Evolutionary conservation across 257 asterid species (phyloP).

Genomic region (Plectranthus barbatus): DNA sequence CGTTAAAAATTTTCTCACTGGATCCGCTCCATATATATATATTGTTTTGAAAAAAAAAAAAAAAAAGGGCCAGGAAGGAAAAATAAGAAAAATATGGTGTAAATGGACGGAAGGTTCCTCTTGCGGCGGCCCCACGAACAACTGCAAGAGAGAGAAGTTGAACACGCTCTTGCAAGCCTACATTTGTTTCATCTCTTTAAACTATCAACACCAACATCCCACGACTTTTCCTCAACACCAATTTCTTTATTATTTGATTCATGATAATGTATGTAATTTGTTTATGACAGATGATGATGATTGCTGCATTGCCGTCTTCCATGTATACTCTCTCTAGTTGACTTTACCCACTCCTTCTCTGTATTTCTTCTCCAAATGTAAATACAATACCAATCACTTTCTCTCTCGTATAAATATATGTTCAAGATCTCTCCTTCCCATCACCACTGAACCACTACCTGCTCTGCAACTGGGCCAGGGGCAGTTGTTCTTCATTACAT

Average conservation of each 20-base stretch:
- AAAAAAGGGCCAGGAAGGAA: too few species aligned
- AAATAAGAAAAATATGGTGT: too few species aligned
- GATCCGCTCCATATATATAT: too few species aligned
- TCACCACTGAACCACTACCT: neutral
- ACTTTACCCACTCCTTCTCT: slow-evolving; percentile 2
- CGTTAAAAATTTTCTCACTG: too few species aligned
- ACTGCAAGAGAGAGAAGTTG: neutral
- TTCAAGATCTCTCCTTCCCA: neutral
- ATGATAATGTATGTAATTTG: neutral
- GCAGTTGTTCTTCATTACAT: neutral
- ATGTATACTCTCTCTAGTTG: slow-evolving; percentile 9
- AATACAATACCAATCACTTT: neutral
- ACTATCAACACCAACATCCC: neutral
- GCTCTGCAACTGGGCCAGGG: neutral
- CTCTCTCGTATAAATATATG: neutral
- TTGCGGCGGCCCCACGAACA: neutral
- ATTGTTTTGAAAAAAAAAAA: too few species aligned
- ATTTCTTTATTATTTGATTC: neutral
- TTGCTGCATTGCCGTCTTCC: neutral
- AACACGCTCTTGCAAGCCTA: neutral
- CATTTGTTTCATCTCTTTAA: neutral
- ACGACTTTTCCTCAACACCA: neutral
- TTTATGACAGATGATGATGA: neutral
- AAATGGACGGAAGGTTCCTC: neutral
- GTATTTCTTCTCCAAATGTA: neutral